Evolutionary conservation across 257 asterid genomes (phyloP), one percentile per base, ranked within the genome.

Genomic region (Lycium barbarum): DNA sequence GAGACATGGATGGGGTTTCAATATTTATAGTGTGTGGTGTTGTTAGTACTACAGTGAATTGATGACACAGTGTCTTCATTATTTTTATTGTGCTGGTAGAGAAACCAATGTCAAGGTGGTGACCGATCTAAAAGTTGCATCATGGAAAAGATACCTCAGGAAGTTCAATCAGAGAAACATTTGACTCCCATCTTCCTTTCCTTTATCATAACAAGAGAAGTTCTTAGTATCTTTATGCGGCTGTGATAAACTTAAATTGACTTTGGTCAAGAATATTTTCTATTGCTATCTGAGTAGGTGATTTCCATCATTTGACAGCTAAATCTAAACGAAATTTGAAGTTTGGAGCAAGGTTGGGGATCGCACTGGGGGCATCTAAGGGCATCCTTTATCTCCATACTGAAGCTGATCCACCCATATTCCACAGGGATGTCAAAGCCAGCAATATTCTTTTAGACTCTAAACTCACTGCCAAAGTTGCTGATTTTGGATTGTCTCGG

Each of bases 331-430:
- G 90, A 87, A 89, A 90, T 12, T 86, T 92, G 65, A 89, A 86
- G 88, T 93, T 94, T 72, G 92, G 89, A 83, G 92, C 92, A 68
- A 92, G 98, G 86, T 80, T 95, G 90, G 92, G 87, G 26, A 88
- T 95, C 35, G 97, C 97, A 8, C 59, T 94, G 73, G 97, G 93
- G 70, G 92, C 99, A 74, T 90, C 99, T 4, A 94, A 94, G 86
- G 97, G 98, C 82, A 88, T 95, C 84, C 94, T 94, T n/a, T 93
- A 95, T 91, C 99, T 95, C 83, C 99, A 95, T 65, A 91, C 98
- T 0, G 98, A 95, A 92, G 99, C 97, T 26, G 83, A 95, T 83
- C 98, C 97, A 22, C 99, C 99, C 2, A 93, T 95, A 85, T 92
- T 94, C 84, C 98, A 95, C 83, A 94, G 98, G 33, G 98, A 95